Percentiles rank a stretch among this genome's conserved stretches.
Conservation (phyloP, 2,329 filamentous ascomycete species). For the Chaetomium strumarium region DNA sequence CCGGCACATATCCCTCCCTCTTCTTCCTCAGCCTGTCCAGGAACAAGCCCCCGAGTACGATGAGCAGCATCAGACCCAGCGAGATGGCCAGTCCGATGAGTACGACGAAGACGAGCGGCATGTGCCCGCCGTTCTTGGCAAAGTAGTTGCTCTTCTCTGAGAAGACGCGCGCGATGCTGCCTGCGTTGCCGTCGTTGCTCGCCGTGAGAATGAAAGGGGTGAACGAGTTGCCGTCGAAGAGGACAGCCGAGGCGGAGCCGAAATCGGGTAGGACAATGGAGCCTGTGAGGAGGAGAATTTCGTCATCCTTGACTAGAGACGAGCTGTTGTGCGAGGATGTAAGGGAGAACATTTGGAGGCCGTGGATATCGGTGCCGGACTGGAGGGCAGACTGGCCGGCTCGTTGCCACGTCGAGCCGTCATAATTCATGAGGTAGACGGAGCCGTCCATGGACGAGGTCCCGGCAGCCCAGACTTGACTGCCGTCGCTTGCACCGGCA, state of each 20-base stretch:
- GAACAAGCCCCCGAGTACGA: conserved; percentile 68
- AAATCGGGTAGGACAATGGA: conserved; percentile 68
- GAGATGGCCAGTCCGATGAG: conserved; percentile 76
- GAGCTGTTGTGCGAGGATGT: conserved; percentile 60
- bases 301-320: conserved; percentile 57
- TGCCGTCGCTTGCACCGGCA: conserved; percentile 63
- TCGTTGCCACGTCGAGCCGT: conserved; percentile 64
- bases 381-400: conserved; percentile 56
- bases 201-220: conserved; percentile 76
- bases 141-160: conserved; percentile 77
- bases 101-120: conserved; percentile 71
- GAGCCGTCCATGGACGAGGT: conserved; percentile 59
- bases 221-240: conserved; percentile 79
- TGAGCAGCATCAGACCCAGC: conserved; percentile 68
- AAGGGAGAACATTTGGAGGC: conserved; percentile 74
- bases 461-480: conserved; percentile 78
- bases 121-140: conserved; percentile 46
- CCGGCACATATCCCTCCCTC: conserved; percentile 74
- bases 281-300: conserved; percentile 79
- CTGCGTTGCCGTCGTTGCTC: conserved; percentile 56
- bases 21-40: conserved; percentile 71
- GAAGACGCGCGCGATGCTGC: conserved; percentile 77
- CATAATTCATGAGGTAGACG: conserved; percentile 75
- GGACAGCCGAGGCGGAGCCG: conserved; percentile 75
- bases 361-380: conserved; percentile 61